These are phyloP conservation scores for Uronychia setigera DNA, from an alignment of 73 alveolate species.

Conservation along the genomic window DNA sequence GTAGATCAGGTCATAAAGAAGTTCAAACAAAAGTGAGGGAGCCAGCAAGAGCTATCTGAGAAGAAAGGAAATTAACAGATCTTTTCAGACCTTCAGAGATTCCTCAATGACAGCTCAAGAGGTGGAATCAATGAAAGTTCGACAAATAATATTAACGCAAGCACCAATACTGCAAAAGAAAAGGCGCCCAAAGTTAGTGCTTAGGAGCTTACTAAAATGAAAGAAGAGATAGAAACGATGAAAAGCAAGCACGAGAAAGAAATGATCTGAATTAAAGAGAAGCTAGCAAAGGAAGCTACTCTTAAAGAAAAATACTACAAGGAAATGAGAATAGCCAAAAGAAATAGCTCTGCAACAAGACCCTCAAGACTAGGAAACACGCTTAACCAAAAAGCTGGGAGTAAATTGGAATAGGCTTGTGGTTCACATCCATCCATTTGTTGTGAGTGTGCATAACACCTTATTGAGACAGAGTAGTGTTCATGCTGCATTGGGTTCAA, in stretches of 20 bases:
- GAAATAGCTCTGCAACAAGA: neutral
- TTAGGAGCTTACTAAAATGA: neutral
- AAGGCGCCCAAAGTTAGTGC: neutral
- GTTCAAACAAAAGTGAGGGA: neutral
- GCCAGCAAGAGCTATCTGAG: neutral
- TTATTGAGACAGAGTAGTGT: neutral
- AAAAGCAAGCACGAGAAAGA: neutral
- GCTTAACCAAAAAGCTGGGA: no score
- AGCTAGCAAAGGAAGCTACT: neutral
- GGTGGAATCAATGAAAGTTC: neutral
- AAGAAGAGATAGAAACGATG: neutral
- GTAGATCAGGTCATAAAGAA: no score
- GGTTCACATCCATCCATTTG: neutral
- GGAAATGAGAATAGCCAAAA: neutral
- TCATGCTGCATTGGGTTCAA: neutral
- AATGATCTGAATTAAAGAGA: neutral
- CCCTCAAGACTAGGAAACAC: neutral
- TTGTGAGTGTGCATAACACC: neutral
- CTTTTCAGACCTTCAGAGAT: neutral
- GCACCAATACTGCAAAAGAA: neutral
- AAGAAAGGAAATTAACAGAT: neutral
- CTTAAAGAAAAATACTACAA: neutral
- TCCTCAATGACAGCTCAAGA: neutral
- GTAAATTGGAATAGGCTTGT: no score
- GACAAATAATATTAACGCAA: neutral